Evolutionary conservation across 1,139 yeast genomes (phyloP), one percentile per base, ranked within the genome.

Genomic region (Yamadazyma sp.): DNA sequence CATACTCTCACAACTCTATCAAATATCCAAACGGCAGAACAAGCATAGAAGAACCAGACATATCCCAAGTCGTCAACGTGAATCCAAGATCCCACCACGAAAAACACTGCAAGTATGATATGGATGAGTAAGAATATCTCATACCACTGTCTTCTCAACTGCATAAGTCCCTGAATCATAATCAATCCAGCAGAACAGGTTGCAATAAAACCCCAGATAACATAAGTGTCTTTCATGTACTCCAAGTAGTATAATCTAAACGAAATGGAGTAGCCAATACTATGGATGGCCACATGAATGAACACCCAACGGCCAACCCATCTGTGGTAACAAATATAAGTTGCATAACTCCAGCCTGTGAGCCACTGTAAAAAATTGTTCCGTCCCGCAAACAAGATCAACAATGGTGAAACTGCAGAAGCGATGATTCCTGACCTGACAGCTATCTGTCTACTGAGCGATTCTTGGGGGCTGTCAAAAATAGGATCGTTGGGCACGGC

Each of bases 51-150:
- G 52, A 69, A 64, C 46, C 60, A 57, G 17, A 59, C 55, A 46
- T 65, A 74, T 1, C 77, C 78, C 37, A 70, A 54, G 1, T 55
- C 61, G 18, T 48, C 53, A 29, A 69, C 66, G 44, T 74, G 80
- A 31, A 58, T 39, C 67, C 73, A 72, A 7, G 73, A 59, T 2
- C 73, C 76, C 3, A 53, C 65, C 11, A 73, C 51, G 48, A 67
- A 73, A 11, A 70, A 37, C 0, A 54, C 62, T 1, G 78, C 78
- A 44, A 73, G 43, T 0, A 59, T 34, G 10, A 74, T 70, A 44
- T 74, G 80, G 15, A 61, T 25, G 2, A 62, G 39, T 36, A 73
- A 53, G 45, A 74, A 74, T 3, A 61, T 34, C 45, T 74, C 80
- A 44, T 74, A 74, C 62, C 64, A 64, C 24, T 45, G 54, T 43